phyloP scores from a whole-genome alignment of 371 early-diverging fungal genomes.

The Rhizopus sp. region DNA sequence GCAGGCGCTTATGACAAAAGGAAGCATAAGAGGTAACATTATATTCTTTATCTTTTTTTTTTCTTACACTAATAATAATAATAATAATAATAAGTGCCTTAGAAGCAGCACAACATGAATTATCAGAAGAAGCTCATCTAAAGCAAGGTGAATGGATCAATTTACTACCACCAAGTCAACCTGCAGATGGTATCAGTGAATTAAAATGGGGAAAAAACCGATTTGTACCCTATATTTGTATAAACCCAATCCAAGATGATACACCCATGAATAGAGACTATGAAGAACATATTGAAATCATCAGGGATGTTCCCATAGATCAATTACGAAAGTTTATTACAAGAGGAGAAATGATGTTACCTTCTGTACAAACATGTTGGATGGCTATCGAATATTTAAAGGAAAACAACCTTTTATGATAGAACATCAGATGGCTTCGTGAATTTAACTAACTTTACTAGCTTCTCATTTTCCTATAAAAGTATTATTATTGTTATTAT shows the following conservation, averaged over 20 bases:
- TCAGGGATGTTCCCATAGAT: constrained; percentile 38
- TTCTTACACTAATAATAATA: too few relatives aligned
- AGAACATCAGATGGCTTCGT: constrained; percentile 47
- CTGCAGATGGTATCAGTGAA: constrained; percentile 57
- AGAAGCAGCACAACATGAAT: constrained; percentile 59
- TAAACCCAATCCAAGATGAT: constrained; percentile 56
- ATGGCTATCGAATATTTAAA: constrained; percentile 51
- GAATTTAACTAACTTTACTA: constrained; percentile 57
- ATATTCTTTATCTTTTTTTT: background rate
- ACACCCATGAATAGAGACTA: constrained; percentile 53
- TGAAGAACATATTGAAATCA: constrained; percentile 56
- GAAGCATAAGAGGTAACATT: constrained; percentile 51
- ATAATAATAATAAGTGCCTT: constrained; percentile 38
- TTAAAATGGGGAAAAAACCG: constrained; percentile 67
- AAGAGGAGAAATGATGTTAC: constrained; percentile 50
- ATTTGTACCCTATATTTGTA: constrained; percentile 63
- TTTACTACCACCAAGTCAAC: constrained; percentile 47
- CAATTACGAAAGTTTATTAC: constrained; percentile 47
- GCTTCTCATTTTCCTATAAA: constrained; percentile 56
- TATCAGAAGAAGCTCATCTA: constrained; percentile 66
- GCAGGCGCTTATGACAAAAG: constrained; percentile 59
- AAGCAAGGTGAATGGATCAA: constrained; percentile 55
- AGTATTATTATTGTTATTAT: too few relatives aligned
- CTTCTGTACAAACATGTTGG: constrained; percentile 55
- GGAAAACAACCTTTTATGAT: constrained; percentile 22